Base-by-base conservation (phyloP, 345 rosid genomes). In the Citropsis articulata region DNA sequence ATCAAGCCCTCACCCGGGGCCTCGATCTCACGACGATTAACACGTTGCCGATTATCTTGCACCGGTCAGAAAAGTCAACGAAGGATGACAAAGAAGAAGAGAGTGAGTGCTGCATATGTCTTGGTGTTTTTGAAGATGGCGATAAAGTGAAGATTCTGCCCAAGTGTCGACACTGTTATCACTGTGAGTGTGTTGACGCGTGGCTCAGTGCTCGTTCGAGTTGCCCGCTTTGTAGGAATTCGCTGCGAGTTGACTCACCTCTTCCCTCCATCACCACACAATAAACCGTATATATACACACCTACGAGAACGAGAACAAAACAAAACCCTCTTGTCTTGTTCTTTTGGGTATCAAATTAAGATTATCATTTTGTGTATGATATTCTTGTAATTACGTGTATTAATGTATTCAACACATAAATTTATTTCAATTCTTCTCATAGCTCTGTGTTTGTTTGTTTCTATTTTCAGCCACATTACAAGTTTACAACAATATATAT, bases 201-300 rank as follows among this genome's bases (percentile, higher is more conserved):
- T 92, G 98, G 98, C 90, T 92, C 35, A 71, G 14, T 16, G 28
- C 84, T n/a, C 90, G 85, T 64, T 84, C 97, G 25, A 89, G 85
- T 60, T 94, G 98, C 79, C 97, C 95, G 1, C 86, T 94, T 5
- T 94, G 98, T 72, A 78, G 97, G 79, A 88, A 82, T 27, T 84
- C 84, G 5, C 78, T 85, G 33, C 71, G 77, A 59, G 79, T 60
- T 67, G 89, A 86, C 55, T 77, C 86, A 6, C 77, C 21, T 40
- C 69, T 77, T 68, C 27, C 48, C 38, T 71, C 70, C 36, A 33
- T 77, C 31, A 42, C 73, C 56, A 75, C 72, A 42, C 80, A 69
- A 14, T 80, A 57, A 60, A 53, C 33, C 19, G 57, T 6, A 3
- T 0, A 3, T 8, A 3, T 0, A 1, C 50, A 45, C 18, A 13